Evolutionary conservation across 2,329 filamentous ascomycete species (phyloP).

Genomic region (Piedraia hortae): DNA sequence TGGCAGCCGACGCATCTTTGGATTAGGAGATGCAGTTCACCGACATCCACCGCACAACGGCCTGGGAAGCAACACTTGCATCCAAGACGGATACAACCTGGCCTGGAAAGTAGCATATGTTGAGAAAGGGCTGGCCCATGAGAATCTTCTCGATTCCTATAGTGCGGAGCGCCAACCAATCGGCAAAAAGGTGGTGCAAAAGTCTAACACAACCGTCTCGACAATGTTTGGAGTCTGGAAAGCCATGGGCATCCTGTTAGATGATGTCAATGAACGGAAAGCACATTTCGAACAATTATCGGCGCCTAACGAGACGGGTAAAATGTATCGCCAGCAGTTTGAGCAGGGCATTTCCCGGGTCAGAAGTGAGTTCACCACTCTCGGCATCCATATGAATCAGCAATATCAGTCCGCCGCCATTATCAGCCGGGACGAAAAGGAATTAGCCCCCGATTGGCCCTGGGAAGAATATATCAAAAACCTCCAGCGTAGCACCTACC

Average conservation of each 20-base stretch:
- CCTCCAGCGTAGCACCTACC: conserved; percentile 25
- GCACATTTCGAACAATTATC: background rate
- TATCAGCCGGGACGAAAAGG: conserved; percentile 6
- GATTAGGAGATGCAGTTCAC: conserved; percentile 30
- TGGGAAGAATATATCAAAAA: conserved; percentile 15
- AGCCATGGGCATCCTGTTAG: conserved; percentile 3
- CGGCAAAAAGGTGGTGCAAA: conserved; percentile 22
- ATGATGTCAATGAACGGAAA: background rate
- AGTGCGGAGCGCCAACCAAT: conserved; percentile 12
- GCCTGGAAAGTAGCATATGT: conserved; percentile 14
- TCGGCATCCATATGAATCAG: conserved; percentile 31
- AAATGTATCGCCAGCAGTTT: conserved; percentile 10
- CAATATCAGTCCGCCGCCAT: conserved; percentile 16
- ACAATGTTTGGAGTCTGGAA: conserved; percentile 1
- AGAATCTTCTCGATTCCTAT: conserved; percentile 9
- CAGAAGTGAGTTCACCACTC: conserved; percentile 17
- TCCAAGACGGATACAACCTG: conserved; percentile 12
- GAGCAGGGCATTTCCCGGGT: conserved; percentile 2
- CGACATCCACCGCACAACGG: conserved; percentile 30
- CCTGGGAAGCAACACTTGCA: conserved; percentile 27
- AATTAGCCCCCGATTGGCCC: conserved; percentile 5
- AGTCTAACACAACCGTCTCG: conserved; percentile 10
- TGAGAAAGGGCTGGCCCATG: conserved; percentile 6
- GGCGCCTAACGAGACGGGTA: background rate
- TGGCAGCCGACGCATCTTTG: conserved; percentile 16